phyloP scores from a whole-genome alignment of 73 alveolate genomes.

The Paraurostyla sp. region DNA sequence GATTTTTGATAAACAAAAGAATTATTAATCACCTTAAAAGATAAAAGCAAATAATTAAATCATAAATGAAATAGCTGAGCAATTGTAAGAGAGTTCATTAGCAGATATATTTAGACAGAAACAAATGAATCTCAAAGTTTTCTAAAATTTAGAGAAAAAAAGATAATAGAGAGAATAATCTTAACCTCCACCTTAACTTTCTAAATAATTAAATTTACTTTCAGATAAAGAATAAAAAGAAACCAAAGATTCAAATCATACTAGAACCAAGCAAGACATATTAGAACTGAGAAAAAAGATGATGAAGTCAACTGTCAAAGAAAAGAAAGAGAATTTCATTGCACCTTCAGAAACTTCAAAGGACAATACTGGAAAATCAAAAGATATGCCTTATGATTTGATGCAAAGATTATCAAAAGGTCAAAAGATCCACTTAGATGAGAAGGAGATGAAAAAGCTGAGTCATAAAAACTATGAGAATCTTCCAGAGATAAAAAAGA shows the following conservation, averaged over 20 bases:
- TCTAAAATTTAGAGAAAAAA: neutral
- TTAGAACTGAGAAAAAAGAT: slow-evolving; percentile 50
- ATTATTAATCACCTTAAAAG: neutral
- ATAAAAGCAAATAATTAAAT: neutral
- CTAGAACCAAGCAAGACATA: slow-evolving; percentile 60
- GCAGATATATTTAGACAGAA: slow-evolving; percentile 31
- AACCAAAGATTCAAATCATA: neutral
- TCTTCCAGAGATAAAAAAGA: slow-evolving; percentile 85
- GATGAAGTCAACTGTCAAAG: slow-evolving; percentile 58
- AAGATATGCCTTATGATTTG: slow-evolving; percentile 14
- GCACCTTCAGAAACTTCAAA: neutral
- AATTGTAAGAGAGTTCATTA: neutral
- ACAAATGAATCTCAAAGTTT: neutral
- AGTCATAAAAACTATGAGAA: slow-evolving; percentile 83
- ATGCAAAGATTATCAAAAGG: slow-evolving; percentile 73
- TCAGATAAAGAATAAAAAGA: neutral
- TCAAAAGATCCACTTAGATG: slow-evolving; percentile 64
- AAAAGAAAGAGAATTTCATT: slow-evolving; percentile 2
- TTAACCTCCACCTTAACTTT: no score
- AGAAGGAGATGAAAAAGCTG: slow-evolving; percentile 80
- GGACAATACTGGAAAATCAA: neutral
- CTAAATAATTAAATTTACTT: neutral
- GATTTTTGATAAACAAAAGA: slow-evolving; percentile 2
- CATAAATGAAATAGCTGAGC: neutral
- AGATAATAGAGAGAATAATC: neutral